Conservation (phyloP, 176 grass and related monocot genomes). For the Alopecurus myosuroides region DNA sequence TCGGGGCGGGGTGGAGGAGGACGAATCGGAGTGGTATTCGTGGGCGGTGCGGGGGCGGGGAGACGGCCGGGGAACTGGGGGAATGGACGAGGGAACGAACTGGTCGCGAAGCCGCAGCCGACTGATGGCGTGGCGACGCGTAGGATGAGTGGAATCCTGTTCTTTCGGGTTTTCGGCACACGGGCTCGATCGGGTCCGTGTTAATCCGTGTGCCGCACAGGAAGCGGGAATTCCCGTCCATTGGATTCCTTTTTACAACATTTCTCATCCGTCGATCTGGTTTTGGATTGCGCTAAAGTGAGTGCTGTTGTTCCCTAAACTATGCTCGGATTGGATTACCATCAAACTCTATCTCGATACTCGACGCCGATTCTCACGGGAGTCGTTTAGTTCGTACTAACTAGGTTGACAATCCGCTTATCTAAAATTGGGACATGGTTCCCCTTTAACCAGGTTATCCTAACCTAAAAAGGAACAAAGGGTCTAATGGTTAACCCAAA, state of each 20-base stretch:
- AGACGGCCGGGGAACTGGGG: background rate
- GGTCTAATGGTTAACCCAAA: too few species aligned
- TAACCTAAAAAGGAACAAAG: too few species aligned
- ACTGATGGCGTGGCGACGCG: conserved; percentile 3
- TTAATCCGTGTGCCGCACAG: background rate
- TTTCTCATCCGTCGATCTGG: background rate
- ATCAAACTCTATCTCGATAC: background rate
- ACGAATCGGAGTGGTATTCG: conserved; percentile 25
- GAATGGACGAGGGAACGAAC: background rate
- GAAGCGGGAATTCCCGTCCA: background rate
- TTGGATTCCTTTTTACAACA: background rate
- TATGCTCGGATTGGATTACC: background rate
- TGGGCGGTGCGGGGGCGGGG: background rate
- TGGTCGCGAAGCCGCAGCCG: background rate
- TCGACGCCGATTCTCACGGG: background rate
- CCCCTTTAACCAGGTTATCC: too few species aligned
- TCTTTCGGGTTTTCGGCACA: background rate
- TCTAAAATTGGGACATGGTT: too few species aligned
- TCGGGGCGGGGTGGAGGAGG: background rate
- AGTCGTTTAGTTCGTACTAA: background rate
- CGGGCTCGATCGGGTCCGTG: background rate
- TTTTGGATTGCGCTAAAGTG: background rate
- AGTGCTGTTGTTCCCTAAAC: background rate
- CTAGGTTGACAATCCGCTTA: too few species aligned
- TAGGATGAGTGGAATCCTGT: background rate